phyloP scores from a whole-genome alignment of 345 rosid genomes.

The Diplotaxis tenuifolia region DNA sequence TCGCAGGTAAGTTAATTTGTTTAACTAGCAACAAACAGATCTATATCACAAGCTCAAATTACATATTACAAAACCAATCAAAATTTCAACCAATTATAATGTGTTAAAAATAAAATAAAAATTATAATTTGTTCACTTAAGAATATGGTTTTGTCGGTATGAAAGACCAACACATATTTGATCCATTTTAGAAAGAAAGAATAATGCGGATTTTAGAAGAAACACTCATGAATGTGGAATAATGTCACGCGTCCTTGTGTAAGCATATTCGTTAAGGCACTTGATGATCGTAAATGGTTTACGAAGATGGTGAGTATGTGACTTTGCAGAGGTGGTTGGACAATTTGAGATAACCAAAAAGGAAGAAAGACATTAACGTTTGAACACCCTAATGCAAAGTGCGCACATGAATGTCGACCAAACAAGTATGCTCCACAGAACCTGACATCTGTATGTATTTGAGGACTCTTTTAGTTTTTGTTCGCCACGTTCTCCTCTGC shows the following conservation, averaged over 20 bases:
- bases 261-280: slow-evolving; percentile 19
- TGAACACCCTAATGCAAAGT: neutral
- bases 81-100: neutral
- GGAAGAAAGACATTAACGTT: neutral
- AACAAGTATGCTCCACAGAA: slow-evolving; percentile 16
- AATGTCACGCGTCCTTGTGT: slow-evolving; percentile 16
- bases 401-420: slow-evolving; percentile 17
- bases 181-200: neutral
- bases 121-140: neutral
- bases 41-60: neutral
- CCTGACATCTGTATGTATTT: slow-evolving; percentile 14
- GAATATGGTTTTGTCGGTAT: neutral
- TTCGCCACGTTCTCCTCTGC: slow-evolving; percentile 27
- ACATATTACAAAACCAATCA: neutral
- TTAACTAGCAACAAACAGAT: neutral
- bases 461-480: slow-evolving; percentile 20
- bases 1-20: neutral
- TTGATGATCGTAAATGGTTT: neutral
- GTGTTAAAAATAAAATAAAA: too few relatives aligned
- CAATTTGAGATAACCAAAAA: slow-evolving; percentile 9
- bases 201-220: neutral
- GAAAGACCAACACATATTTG: neutral
- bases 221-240: neutral
- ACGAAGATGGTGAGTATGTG: neutral
- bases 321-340: slow-evolving; percentile 19